Conservation (phyloP, 2,329 filamentous ascomycete genomes). For the Fusarium chlamydosporum region DNA sequence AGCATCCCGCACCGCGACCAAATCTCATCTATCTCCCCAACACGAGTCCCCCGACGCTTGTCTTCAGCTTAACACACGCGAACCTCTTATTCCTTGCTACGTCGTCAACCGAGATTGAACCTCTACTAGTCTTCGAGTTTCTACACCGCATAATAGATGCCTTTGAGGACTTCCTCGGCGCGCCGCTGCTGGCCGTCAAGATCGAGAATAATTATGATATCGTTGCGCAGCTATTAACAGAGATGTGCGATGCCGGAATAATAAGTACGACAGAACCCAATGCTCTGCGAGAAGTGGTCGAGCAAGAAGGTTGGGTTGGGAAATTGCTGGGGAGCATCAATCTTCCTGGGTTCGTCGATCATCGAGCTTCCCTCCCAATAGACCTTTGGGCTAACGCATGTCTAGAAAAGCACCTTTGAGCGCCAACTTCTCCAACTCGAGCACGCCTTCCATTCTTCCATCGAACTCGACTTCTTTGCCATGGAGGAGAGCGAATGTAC, state of each 20-base stretch:
- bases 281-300: slow-evolving; percentile 89
- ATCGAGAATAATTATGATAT: slow-evolving; percentile 94
- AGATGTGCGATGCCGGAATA: slow-evolving; percentile 96
- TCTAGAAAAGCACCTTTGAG: slow-evolving; percentile 60
- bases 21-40: slow-evolving; percentile 88
- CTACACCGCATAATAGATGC: slow-evolving; percentile 93
- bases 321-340: slow-evolving; percentile 90
- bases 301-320: slow-evolving; percentile 90
- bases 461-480: slow-evolving; percentile 74
- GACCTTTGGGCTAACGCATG: slow-evolving; percentile 25
- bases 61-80: slow-evolving; percentile 90
- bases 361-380: neutral
- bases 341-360: slow-evolving; percentile 74
- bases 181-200: slow-evolving; percentile 86
- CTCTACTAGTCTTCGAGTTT: slow-evolving; percentile 92
- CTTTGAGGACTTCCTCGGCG: slow-evolving; percentile 93
- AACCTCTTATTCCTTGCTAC: slow-evolving; percentile 89
- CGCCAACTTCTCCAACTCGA: slow-evolving; percentile 57
- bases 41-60: slow-evolving; percentile 85
- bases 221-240: slow-evolving; percentile 89
- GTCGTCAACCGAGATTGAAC: slow-evolving; percentile 87
- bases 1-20: slow-evolving; percentile 83
- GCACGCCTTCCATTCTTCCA: slow-evolving; percentile 58
- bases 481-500: slow-evolving; percentile 91
- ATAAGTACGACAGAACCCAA: slow-evolving; percentile 94